These are phyloP conservation scores for Escallonia rubra DNA, from an alignment of 129 eudicot genomes.

Conservation along the genomic window DNA sequence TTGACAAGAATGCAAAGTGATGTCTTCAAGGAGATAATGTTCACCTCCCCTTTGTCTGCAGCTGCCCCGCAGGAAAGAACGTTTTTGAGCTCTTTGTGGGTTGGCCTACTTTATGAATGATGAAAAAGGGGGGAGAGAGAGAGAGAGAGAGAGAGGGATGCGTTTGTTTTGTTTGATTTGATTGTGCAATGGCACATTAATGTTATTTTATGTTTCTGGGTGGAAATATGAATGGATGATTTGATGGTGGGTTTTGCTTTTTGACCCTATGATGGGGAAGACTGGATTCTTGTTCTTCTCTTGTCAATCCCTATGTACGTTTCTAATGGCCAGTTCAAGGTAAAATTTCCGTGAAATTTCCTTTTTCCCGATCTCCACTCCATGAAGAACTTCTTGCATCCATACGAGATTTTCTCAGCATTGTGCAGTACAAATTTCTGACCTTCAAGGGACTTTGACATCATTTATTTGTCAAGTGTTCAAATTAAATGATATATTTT, in stretches of 20 bases:
- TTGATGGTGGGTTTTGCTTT: conserved; percentile 32
- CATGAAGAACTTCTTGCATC: too few species aligned
- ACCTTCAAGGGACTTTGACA: too few species aligned
- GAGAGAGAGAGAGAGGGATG: not conserved
- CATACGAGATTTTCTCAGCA: too few species aligned
- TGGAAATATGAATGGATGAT: conserved; percentile 27
- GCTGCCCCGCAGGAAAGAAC: conserved; percentile 24
- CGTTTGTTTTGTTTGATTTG: conserved; percentile 34
- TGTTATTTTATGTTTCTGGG: conserved; percentile 8
- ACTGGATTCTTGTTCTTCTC: conserved; percentile 23
- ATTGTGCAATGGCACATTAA: conserved; percentile 9
- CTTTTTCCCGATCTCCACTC: too few species aligned
- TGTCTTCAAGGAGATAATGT: not conserved
- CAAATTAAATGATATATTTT: too few species aligned
- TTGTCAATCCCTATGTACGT: not conserved
- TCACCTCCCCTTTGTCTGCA: conserved; percentile 11
- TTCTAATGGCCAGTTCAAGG: too few species aligned
- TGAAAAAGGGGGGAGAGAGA: conserved; percentile 15
- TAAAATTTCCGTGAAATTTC: too few species aligned
- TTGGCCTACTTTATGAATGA: conserved; percentile 33
- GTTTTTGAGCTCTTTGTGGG: conserved; percentile 31
- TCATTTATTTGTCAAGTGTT: too few species aligned
- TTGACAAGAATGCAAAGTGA: not conserved
- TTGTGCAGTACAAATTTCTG: too few species aligned
- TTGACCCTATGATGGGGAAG: conserved; percentile 29